Evolutionary conservation across 495 filamentous ascomycete genomes (phyloP), one percentile per base, ranked within the genome.

Genomic region (Clavariopsis aquatica): DNA sequence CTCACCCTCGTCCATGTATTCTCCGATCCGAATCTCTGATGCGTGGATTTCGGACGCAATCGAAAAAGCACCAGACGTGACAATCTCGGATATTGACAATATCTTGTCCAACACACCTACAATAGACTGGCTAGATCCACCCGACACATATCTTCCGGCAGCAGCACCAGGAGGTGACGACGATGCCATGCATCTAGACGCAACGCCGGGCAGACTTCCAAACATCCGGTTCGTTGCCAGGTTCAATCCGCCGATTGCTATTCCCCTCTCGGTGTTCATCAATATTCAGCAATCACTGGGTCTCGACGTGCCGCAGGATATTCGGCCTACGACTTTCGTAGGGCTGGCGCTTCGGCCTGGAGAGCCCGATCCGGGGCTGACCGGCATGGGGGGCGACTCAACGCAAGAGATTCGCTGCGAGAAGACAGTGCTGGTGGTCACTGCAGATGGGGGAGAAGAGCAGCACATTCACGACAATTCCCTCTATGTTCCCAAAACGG

Each of bases 181-280:
- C 36, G 80, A 79, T 57, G 75, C 78, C 5, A 83, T 83, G 67
- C 52, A 62, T 31, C 26, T 69, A 0, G 67, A 66, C 34, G 28
- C 34, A 1, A 27, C 65, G 8, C 28, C 66, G 8, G 62, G 62
- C 10, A 85, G 84, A 52, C 77, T 87, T 12, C 88, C 91, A 0
- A 85, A 93, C 31, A 86, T 92, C 45, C 85, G 87, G 20, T 98
- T 98, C 74, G 81, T 89, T 43, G 92, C 90, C 2, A 88, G 82
- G 28, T 84, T 98, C 31, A 89, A 96, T 53, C 94, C 94, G 5
- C 89, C 92, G 0, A 74, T 98, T 13, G 81, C 90, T 9, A 76
- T 97, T 49, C 88, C 93, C 0, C 81, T 87, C 31, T 73, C 80
- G 31, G 78, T 88, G 9, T 90, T 89, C 29, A 72, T 84, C 1